phyloP scores from a whole-genome alignment of 176 grass and related monocot genomes.

The Triticum timopheevii region DNA sequence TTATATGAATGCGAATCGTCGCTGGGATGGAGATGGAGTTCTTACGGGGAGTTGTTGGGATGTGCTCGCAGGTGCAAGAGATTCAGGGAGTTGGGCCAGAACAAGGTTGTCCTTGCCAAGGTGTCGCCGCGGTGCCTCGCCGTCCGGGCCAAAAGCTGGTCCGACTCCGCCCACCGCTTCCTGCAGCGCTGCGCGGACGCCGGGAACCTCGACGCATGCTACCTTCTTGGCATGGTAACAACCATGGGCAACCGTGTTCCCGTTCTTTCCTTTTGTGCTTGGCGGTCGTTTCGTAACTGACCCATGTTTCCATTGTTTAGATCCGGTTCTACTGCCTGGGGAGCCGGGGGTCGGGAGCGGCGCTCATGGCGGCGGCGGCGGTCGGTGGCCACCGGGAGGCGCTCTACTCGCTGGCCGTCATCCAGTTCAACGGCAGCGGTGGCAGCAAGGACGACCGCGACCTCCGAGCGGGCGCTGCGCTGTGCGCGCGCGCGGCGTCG shows the following conservation, averaged over 20 bases:
- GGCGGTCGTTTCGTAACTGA: background rate
- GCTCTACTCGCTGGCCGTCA: slow-evolving; percentile 80
- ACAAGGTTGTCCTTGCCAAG: slow-evolving; percentile 44
- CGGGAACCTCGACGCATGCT: slow-evolving; percentile 73
- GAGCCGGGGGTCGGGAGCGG: slow-evolving; percentile 49
- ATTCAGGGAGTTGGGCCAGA: slow-evolving; percentile 50
- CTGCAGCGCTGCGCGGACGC: slow-evolving; percentile 56
- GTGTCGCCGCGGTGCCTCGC: slow-evolving; percentile 55
- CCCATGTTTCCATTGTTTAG: slow-evolving; percentile 23
- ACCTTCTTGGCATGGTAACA: slow-evolving; percentile 77
- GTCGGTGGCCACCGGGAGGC: slow-evolving; percentile 61
- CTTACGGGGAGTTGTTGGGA: background rate
- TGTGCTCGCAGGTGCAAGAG: slow-evolving; percentile 56
- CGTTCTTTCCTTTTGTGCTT: background rate
- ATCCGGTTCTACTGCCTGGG: slow-evolving; percentile 80
- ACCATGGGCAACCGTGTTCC: background rate
- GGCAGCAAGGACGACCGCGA: slow-evolving; percentile 55
- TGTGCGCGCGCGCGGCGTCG: slow-evolving; percentile 70
- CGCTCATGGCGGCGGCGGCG: slow-evolving; percentile 69
- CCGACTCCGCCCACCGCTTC: slow-evolving; percentile 53
- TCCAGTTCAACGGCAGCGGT: slow-evolving; percentile 77
- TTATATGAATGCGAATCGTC: background rate
- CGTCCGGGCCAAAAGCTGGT: slow-evolving; percentile 55
- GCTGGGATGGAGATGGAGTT: background rate
- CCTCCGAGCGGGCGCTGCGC: slow-evolving; percentile 57